Evolutionary conservation across 345 rosid genomes (phyloP), one percentile per base, ranked within the genome.

Genomic region (Zanthoxylum bungeanum): DNA sequence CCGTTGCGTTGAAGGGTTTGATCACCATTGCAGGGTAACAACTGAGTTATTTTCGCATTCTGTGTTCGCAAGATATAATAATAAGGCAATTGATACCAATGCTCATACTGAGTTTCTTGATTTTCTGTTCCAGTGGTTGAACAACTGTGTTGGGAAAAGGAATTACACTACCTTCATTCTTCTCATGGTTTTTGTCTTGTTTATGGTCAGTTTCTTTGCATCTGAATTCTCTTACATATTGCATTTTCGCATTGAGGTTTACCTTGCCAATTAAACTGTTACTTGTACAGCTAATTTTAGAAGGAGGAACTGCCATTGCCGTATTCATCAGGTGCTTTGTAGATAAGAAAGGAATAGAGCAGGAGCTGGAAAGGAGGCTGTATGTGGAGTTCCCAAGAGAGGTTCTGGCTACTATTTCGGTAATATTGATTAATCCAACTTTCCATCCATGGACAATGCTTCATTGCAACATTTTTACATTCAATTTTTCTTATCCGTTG

Each of bases 1-100:
- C 81, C 80, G 98, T 5, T 95, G 98, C 80, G 97, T 91, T 40
- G 99, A 95, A 79, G 98, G 99, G 69, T 95, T 95, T 79, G 99
- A 95, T 79, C 99, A 95, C 76, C 99, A 95, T 78, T 95, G 98
- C 87, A 84, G 98, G 83, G 98, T 92, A 85, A 73, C 78, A 4
- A 59, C 40, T 60, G 24, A 14, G 7, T 33, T 34, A 49, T 19
- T 59, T 36, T 19, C 11, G 27, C 9, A 9, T 71, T 33, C 28
- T 34, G 27, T 19, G 33, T 53, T 68, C 12, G 3, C 12, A 52
- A 51, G n/a, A 33, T 28, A 68, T 44, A 19, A 12, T 44, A 1
- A 40, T 68, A 57, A 49, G 59, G 37, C 60, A 70, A 64, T 64
- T 59, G 36, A 30, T 60, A 7, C 14, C 76, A 46, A 68, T 36